phyloP scores from a whole-genome alignment of 257 asterid genomes.

The Echium plantagineum region DNA sequence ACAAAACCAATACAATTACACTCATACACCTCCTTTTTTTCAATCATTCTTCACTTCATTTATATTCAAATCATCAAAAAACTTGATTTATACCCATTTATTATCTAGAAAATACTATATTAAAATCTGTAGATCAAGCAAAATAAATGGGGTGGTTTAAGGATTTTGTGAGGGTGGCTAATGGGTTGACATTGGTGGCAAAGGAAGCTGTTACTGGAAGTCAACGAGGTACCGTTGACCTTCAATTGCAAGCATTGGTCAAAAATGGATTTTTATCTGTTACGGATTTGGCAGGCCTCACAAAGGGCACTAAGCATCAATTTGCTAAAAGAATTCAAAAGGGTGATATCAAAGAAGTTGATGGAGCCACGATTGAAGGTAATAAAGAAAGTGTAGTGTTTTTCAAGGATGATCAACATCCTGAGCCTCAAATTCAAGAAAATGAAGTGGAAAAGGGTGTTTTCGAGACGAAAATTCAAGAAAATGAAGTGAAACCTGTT shows the following conservation, averaged over 20 bases:
- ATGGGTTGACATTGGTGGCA: slow-evolving; percentile 72
- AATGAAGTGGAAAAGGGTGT: not conserved
- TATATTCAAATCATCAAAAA: too few relatives aligned
- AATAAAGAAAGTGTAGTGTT: not conserved
- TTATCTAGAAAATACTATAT: too few relatives aligned
- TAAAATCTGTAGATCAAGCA: too few relatives aligned
- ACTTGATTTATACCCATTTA: too few relatives aligned
- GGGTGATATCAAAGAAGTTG: not conserved
- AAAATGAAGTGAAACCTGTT: not conserved
- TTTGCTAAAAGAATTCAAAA: not conserved
- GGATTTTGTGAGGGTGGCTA: slow-evolving; percentile 45
- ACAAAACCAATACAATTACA: too few relatives aligned
- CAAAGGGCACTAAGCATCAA: not conserved
- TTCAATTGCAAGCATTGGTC: not conserved
- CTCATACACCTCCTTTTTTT: too few relatives aligned
- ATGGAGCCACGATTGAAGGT: not conserved
- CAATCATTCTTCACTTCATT: too few relatives aligned
- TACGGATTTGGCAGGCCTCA: not conserved
- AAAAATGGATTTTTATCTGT: not conserved
- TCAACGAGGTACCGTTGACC: slow-evolving; percentile 3
- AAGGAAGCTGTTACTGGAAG: slow-evolving; percentile 39
- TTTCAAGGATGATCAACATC: not conserved
- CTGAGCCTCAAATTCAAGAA: not conserved
- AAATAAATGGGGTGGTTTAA: slow-evolving; percentile 35
- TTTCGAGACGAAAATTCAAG: not conserved